Evolutionary conservation across 805 yeast genomes (phyloP), one percentile per base, ranked within the genome.

Genomic region (Pichia manshurica): DNA sequence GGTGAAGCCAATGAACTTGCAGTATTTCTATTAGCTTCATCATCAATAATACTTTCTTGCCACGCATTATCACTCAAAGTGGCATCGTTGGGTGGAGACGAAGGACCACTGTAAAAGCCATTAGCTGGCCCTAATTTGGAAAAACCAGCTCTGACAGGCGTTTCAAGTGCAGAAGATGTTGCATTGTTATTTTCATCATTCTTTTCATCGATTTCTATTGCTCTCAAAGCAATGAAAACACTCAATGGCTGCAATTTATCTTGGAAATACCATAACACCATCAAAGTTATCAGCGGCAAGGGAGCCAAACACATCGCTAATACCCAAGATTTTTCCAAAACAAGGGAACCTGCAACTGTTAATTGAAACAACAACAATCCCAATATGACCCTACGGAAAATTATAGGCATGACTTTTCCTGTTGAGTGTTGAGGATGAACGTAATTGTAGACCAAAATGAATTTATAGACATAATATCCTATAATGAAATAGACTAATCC

Each of bases 401-500:
- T 82, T 42, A 89, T 70, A 0, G 96, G 96, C 98, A 97, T 91
- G 1, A 91, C 95, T 61, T 85, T 86, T 1, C 98, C 99, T 0
- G 96, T 93, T 0, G 96, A 89, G 66, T 93, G 98, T 34, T 95
- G 96, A 9, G 95, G 90, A 64, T 93, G 98, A 29, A 88, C 89
- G 70, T 93, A 84, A 0, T 96, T 84, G 63, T 87, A 91, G 54
- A 93, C 70, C 50, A 91, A 71, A 65, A 89, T 96, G 63, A 90
- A 91, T 66, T 91, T 91, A 74, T 82, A 88, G 8, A 90, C 96
- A 62, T 81, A 83, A 64, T 81, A 91, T 0, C 98, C 97, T 47
- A 88, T 68, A 15, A 86, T 65, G 62, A 91, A 91, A 64, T 93
- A 91, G 1, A 84, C 71, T 48, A 89, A 68, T 0, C 98, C 96